A percentile compares a stretch with the other conserved stretches of the same genome.
phyloP scores from a whole-genome alignment of 179 eudicot genomes.

The Silene vulgaris region DNA sequence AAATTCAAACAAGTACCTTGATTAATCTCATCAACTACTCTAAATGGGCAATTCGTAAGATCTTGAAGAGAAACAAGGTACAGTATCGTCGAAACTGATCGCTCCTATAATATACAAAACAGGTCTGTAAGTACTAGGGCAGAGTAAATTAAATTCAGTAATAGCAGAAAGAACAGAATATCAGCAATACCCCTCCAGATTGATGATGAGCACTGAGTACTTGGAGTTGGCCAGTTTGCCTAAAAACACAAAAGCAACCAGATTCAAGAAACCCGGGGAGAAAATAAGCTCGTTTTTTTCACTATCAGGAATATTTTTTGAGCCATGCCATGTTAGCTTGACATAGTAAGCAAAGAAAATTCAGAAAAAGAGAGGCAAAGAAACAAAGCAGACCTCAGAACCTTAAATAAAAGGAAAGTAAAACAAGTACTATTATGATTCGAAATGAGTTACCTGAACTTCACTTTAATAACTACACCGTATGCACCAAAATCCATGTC shows the following conservation, averaged over 20 bases:
- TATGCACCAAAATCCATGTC: slow-evolving; percentile 80
- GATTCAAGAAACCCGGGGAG: neutral
- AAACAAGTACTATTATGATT: slow-evolving; percentile 4
- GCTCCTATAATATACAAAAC: slow-evolving; percentile 54
- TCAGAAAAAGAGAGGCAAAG: slow-evolving; percentile 15
- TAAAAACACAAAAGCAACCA: slow-evolving; percentile 29
- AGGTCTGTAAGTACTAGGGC: slow-evolving; percentile 18
- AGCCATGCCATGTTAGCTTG: slow-evolving; percentile 4
- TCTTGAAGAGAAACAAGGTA: slow-evolving; percentile 98
- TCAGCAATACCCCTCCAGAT: slow-evolving; percentile 85
- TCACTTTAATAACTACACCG: slow-evolving; percentile 86
- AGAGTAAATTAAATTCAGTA: neutral
- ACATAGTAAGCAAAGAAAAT: neutral
- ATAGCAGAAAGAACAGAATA: slow-evolving; percentile 12
- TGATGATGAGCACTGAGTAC: slow-evolving; percentile 98
- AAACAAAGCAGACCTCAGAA: slow-evolving; percentile 11
- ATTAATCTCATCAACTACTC: slow-evolving; percentile 98
- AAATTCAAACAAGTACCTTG: slow-evolving; percentile 51
- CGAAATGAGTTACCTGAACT: slow-evolving; percentile 64
- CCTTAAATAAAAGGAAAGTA: slow-evolving; percentile 5
- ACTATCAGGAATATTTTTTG: slow-evolving; percentile 4
- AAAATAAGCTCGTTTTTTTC: slow-evolving; percentile 6
- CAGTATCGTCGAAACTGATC: slow-evolving; percentile 93
- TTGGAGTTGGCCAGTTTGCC: slow-evolving; percentile 93
- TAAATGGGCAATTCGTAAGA: slow-evolving; percentile 93